Base-by-base conservation (phyloP, 345 rosid genomes). In the Salix udensis region DNA sequence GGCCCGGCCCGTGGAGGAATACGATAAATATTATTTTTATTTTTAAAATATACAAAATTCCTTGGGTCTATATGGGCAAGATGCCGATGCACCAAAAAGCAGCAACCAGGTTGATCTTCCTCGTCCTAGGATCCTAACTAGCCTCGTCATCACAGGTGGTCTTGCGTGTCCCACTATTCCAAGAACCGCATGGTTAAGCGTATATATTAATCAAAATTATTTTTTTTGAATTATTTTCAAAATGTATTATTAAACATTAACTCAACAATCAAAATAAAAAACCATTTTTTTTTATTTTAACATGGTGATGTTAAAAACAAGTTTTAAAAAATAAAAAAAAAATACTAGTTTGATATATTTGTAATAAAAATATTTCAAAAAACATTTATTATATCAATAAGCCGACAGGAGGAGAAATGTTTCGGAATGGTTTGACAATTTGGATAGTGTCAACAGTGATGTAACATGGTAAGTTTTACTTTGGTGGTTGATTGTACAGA, bases 151-250 rank as follows among this genome's bases (percentile, higher is more conserved):
- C 30, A 68, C 2, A 40, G 50, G 52, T 68, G 53, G 53, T 12
- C 30, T 30, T 28, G 40, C 2, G 70, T 31, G 70, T 30, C 77
- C 34, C 71, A 5, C 64, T 46, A n/a, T 70, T 28, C 61, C 48
- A 60, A 15, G 60, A 44, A 24, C 74, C 71, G 65, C 75, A 77
- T 68, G 74, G 69, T 69, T 60, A 69, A 28, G 36, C 36, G 58
- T 65, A 40, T 40, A 9, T 2, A 10, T 40, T 40, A 40, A 40
- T 40, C 44, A 40, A 8, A 40, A 40, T 40, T 9, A 8, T n/a
- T 8, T 30, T 40, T 40, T 40, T 40, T 40, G 42, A 40, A 40
- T 40, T 10, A 40, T 40, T 40, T 40, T 40, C 0, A 40, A 40
- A 40, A 40, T 11, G 42, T 9, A 39, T 9, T 9, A 9, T 8